Evolutionary conservation across 2,329 filamentous ascomycete genomes (phyloP), one percentile per base, ranked within the genome.

Genomic region (Cylindrodendrum hubeiense): DNA sequence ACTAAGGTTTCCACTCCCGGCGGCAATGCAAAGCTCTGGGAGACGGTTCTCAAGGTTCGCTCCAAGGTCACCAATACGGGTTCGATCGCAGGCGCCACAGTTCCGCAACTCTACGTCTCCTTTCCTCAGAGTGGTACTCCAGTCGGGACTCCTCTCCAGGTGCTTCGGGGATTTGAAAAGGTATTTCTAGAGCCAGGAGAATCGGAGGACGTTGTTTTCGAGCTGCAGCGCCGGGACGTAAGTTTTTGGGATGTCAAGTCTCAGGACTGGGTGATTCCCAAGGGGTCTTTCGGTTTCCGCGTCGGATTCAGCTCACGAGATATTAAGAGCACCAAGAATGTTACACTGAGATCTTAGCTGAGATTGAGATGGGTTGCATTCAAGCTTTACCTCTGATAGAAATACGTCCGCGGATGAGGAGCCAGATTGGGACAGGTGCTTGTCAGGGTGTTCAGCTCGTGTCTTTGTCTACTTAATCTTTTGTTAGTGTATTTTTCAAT

Each of bases 131-230:
- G 67, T n/a, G 17, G 46, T 10, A 26, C 43, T 67, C 79, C 41
- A 55, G 75, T 10, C 61, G 72, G 34, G 77, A 75, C 60, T 85
- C 85, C 24, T 9, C 17, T 49, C 5, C 24, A 49, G 4, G 15
- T 85, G 85, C 0, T 86, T 4, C 79, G 84, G 70, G 84, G 77
- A 54, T 88, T 88, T 58, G 80, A 84, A 8, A 87, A 87, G 74
- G 66, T 84, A 2, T 65, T 67, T 1, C 71, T 88, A 1, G 68
- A 68, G 2, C 67, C 79, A 0, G 82, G 83, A 3, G 76, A 82
- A 70, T 80, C 74, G 17, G 71, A 67, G 17, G 77, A 67, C 0
- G 79, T 83, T 13, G 67, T 63, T 1, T 87, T 88, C 67, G 73
- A 78, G 8, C 76, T 88, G 19, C 79, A 75, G 65, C 74, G 82